Conservation (phyloP, 345 rosid species). For the Eucalyptus regnans region DNA sequence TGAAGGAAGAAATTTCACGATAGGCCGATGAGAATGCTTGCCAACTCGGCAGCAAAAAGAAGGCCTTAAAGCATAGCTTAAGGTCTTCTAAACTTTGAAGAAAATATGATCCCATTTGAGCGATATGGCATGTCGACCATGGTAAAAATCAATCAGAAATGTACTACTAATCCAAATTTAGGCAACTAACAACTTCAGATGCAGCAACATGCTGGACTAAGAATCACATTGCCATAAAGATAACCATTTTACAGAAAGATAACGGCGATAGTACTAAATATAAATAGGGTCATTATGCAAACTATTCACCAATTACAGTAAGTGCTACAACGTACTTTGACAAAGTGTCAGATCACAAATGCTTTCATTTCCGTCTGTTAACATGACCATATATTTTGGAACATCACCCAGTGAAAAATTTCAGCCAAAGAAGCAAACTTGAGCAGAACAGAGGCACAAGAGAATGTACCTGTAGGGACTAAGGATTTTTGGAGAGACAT, state of each 20-base stretch:
- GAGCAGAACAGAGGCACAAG: not conserved
- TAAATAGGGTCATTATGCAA: not conserved
- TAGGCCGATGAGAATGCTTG: not conserved
- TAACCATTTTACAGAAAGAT: not conserved
- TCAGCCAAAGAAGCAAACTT: not conserved
- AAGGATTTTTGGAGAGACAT: conserved; percentile 1
- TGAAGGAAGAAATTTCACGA: not conserved
- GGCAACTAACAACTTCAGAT: not conserved
- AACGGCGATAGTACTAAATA: not conserved
- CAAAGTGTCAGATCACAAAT: not conserved
- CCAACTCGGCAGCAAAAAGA: not conserved
- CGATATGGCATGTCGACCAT: not conserved
- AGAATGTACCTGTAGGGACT: conserved; percentile 6
- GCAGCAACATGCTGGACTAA: not conserved
- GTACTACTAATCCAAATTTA: not conserved
- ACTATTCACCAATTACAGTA: not conserved
- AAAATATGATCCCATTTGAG: not conserved
- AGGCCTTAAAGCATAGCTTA: not conserved
- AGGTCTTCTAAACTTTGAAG: not conserved
- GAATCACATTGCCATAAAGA: not conserved
- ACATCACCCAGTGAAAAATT: not conserved
- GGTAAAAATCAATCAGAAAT: not conserved
- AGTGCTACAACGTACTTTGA: not conserved
- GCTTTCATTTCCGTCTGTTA: not conserved
- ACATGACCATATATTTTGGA: not conserved